Evolutionary conservation across 805 yeast genomes (phyloP).

Genomic region (Aciculoconidium aculeatum): DNA sequence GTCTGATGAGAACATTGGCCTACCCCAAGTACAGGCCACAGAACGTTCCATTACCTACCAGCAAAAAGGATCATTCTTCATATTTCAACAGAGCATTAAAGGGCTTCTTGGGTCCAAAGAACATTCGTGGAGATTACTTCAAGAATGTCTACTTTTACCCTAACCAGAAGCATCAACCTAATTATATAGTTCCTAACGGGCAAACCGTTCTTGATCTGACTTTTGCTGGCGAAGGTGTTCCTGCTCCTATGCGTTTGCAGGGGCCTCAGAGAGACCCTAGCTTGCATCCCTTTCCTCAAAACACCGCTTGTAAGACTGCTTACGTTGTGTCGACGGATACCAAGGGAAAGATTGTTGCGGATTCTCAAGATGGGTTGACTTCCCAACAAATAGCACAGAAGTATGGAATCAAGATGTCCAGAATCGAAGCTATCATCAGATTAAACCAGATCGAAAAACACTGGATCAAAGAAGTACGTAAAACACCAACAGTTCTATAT

Average conservation of each 20-base stretch:
- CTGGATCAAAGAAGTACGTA: conserved; percentile 58
- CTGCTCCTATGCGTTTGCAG: conserved; percentile 8
- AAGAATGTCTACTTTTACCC: conserved; percentile 70
- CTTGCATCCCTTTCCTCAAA: conserved; percentile 81
- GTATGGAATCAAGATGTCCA: conserved; percentile 74
- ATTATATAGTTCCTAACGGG: conserved; percentile 61
- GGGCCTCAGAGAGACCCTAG: conserved; percentile 16
- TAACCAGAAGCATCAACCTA: conserved; percentile 63
- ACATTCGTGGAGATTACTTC: conserved; percentile 75
- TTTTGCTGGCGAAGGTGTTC: conserved; percentile 19
- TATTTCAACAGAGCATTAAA: conserved; percentile 59
- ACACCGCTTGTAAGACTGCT: conserved; percentile 65
- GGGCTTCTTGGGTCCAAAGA: conserved; percentile 76
- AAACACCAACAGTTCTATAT: conserved; percentile 9
- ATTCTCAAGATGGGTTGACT: conserved; percentile 48
- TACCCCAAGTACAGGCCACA: conserved; percentile 30
- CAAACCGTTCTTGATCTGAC: conserved; percentile 18
- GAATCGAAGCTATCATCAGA: conserved; percentile 83
- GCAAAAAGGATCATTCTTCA: conserved; percentile 40
- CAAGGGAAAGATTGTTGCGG: conserved; percentile 55
- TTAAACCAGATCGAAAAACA: conserved; percentile 60
- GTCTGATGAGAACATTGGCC: conserved; percentile 26
- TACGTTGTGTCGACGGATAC: conserved; percentile 51
- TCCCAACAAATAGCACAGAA: conserved; percentile 72
- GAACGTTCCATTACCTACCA: conserved; percentile 23